These are phyloP conservation scores for Cryomyces minteri DNA, from an alignment of 495 filamentous ascomycete genomes.

Conservation along the genomic window DNA sequence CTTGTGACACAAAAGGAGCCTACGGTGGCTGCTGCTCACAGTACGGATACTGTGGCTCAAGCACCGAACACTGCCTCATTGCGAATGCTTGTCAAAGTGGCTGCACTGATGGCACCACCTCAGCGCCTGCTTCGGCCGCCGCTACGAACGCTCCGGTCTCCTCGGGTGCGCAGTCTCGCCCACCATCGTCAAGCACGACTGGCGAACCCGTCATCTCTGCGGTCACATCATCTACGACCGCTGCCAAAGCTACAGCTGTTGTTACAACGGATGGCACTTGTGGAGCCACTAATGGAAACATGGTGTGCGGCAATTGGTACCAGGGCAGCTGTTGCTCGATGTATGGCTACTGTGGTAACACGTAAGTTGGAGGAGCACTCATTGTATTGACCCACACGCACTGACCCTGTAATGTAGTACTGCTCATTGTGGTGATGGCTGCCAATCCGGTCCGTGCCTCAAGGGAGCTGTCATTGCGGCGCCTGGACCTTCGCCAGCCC, in stretches of 20 bases:
- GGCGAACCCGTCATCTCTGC: slow-evolving; percentile 9
- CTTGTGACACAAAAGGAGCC: slow-evolving; percentile 15
- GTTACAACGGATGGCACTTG: slow-evolving; percentile 30
- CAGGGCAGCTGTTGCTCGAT: slow-evolving; percentile 31
- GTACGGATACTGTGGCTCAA: slow-evolving; percentile 14
- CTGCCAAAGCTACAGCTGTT: slow-evolving; percentile 13
- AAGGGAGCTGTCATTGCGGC: slow-evolving; percentile 11
- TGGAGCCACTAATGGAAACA: slow-evolving; percentile 24
- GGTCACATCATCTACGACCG: slow-evolving; percentile 7
- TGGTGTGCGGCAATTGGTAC: slow-evolving; percentile 29
- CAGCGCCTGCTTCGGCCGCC: not conserved
- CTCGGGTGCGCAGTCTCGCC: not conserved
- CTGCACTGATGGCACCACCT: slow-evolving; percentile 2
- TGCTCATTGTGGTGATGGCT: slow-evolving; percentile 27
- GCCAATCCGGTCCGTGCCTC: slow-evolving; percentile 24
- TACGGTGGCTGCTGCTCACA: slow-evolving; percentile 16
- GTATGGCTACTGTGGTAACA: slow-evolving; percentile 27
- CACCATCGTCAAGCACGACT: not conserved
- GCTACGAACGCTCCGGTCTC: too few relatives aligned
- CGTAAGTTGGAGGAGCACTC: not conserved
- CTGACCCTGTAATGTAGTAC: slow-evolving; percentile 1
- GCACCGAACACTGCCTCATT: slow-evolving; percentile 8
- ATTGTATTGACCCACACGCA: not conserved
- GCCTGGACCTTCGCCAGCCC: slow-evolving; percentile 16
- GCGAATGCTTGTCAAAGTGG: slow-evolving; percentile 12